Conservation (phyloP, 2,329 filamentous ascomycete genomes). For the Leptographium lundbergii region DNA sequence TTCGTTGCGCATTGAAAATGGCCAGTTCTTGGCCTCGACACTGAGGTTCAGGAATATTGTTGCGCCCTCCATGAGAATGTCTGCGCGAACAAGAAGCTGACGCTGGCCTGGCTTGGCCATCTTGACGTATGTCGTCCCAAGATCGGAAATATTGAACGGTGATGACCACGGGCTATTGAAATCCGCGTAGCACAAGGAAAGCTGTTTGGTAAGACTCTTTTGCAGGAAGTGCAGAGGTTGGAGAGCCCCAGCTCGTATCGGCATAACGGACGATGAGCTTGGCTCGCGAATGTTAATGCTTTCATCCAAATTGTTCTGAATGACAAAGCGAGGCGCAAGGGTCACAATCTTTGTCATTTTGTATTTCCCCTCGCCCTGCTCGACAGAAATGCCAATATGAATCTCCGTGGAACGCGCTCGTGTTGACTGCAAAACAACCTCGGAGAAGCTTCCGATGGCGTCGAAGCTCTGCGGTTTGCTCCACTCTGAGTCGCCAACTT, state of each 20-base stretch:
- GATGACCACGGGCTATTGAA: constrained; percentile 97
- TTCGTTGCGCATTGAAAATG: constrained; percentile 96
- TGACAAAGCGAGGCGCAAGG: constrained; percentile 78
- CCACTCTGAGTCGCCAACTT: constrained; percentile 84
- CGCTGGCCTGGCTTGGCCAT: constrained; percentile 81
- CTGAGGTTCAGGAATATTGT: constrained; percentile 89
- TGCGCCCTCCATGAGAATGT: constrained; percentile 82
- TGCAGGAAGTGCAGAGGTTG: constrained; percentile 85
- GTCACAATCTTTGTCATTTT: constrained; percentile 95
- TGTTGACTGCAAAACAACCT: constrained; percentile 68
- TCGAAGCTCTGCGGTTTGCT: constrained; percentile 98
- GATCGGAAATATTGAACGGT: constrained; percentile 91
- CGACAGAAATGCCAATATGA: constrained; percentile 78
- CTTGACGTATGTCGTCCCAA: constrained; percentile 88
- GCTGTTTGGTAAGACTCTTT: constrained; percentile 69
- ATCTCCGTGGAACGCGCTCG: constrained; percentile 61
- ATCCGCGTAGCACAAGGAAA: constrained; percentile 85
- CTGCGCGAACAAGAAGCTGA: constrained; percentile 75
- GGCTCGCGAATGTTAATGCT: constrained; percentile 84
- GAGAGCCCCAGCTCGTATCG: constrained; percentile 63
- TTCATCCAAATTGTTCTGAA: constrained; percentile 86
- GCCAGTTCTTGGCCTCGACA: constrained; percentile 90
- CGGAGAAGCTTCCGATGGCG: constrained; percentile 84
- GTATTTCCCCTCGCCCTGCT: constrained; percentile 91
- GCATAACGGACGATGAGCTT: constrained; percentile 75